phyloP scores from a whole-genome alignment of 441 rosid genomes.

The Aquilaria agallochum region DNA sequence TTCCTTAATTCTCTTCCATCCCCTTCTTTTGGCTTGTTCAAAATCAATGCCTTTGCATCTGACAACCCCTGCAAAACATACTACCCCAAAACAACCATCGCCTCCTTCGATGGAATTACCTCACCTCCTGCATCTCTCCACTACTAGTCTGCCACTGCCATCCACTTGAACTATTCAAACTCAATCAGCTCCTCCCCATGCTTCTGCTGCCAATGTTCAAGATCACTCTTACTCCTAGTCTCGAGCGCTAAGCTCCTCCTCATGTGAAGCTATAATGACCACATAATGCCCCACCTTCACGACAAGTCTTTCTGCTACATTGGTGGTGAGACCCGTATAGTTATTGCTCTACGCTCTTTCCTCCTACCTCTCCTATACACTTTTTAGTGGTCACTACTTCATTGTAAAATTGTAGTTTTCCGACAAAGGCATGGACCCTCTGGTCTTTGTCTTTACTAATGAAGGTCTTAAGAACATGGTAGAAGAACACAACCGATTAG shows the following conservation, averaged over 20 bases:
- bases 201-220: slow-evolving; percentile 20
- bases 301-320: slow-evolving; percentile 8
- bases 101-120: slow-evolving; percentile 33
- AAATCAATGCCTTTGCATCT: not conserved
- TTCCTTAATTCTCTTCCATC: too few relatives aligned
- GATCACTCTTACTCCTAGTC: slow-evolving; percentile 32
- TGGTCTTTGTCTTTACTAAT: slow-evolving; percentile 9
- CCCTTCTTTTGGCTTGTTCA: too few relatives aligned
- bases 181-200: slow-evolving; percentile 25
- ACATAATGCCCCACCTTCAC: slow-evolving; percentile 8
- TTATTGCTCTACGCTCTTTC: slow-evolving; percentile 8
- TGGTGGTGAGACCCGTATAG: slow-evolving; percentile 13
- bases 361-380: slow-evolving; percentile 9
- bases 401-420: slow-evolving; percentile 11
- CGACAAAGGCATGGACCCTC: slow-evolving; percentile 10
- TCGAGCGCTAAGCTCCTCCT: slow-evolving; percentile 21
- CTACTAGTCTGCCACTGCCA: slow-evolving; percentile 10
- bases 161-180: slow-evolving; percentile 26
- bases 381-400: slow-evolving; percentile 3
- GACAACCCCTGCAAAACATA: slow-evolving; percentile 5
- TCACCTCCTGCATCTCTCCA: slow-evolving; percentile 6
- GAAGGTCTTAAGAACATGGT: slow-evolving; percentile 18
- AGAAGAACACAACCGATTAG: slow-evolving; percentile 20
- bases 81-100: slow-evolving; percentile 12
- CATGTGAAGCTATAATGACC: slow-evolving; percentile 16